Base-by-base conservation (phyloP, 805 yeast genomes). In the Barnettozyma botsteinii region DNA sequence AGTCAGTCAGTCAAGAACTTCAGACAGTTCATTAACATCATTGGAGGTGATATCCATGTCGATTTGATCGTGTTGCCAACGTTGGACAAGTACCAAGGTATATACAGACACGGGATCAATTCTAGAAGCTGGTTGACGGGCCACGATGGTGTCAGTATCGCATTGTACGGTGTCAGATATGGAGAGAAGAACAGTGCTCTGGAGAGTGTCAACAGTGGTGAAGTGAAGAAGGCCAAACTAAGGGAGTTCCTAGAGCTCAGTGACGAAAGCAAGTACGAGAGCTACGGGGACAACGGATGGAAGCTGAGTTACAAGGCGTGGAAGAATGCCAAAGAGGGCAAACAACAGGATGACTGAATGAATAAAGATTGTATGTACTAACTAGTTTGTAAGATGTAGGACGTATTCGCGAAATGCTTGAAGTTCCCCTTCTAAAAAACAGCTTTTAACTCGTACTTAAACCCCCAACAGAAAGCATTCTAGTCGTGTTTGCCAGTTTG, bases 141-240 rank as follows among this genome's bases (percentile, higher is more conserved):
- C 7, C 98, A 91, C 57, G 86, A 84, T 55, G 98, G 98, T 2
- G 71, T 79, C 33, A 82, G 95, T 29, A 68, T 72, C 41, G 79
- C 81, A 5, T 65, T 93, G 3, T 75, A 73, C 47, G 57, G 62
- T 7, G 60, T 67, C 12, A 51, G 60, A 14, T 53, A 62, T 31
- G 60, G 60, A 6, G 60, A 55, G 31, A 50, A 51, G 44, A 44
- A 47, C n/a, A 52, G 57, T 26, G 48, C 57, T 5, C 49, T 49
- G 11, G 58, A 54, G 7, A 37, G 41, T 14, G 28, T 48, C 19
- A 55, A 55, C 27, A 24, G 17, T 18, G 15, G 20, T 4, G 45
- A 17, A 3, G 13, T 50, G 27, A 38, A 42, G 48, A 46, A 56
- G 59, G 40, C 61, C 38, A 49, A 47, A 37, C 31, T 52, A 31